These are phyloP conservation scores for Coemansia erecta DNA, from an alignment of 192 early-diverging fungal genomes.

Conservation along the genomic window DNA sequence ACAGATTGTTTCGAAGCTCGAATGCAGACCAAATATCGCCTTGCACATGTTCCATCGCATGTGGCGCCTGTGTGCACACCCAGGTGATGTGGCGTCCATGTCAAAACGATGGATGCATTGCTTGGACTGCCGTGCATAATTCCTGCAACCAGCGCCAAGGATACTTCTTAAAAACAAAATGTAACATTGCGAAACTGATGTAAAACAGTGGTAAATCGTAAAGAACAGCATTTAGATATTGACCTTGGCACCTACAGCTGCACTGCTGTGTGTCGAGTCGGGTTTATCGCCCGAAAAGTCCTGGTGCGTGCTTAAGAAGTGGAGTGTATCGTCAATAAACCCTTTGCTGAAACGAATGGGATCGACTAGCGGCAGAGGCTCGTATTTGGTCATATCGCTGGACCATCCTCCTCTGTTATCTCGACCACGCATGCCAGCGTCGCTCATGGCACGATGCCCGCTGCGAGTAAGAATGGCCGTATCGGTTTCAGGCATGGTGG, in stretches of 20 bases:
- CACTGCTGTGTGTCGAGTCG: background rate
- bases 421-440: constrained; percentile 18
- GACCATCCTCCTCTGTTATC: constrained; percentile 21
- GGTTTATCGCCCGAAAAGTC: background rate
- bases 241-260: background rate
- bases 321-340: constrained; percentile 38
- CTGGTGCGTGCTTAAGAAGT: constrained; percentile 12
- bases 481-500: constrained; percentile 5
- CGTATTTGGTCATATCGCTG: constrained; percentile 14
- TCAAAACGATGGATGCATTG: too few relatives aligned
- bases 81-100: too few relatives aligned
- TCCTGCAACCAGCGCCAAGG: too few relatives aligned
- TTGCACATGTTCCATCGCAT: too few relatives aligned
- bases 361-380: constrained; percentile 43
- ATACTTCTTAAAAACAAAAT: background rate
- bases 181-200: background rate
- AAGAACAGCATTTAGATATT: background rate
- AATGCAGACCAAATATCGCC: too few relatives aligned
- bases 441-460: constrained; percentile 18
- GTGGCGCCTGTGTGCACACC: too few relatives aligned
- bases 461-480: background rate
- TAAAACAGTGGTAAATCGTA: background rate
- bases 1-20: too few relatives aligned
- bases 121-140: too few relatives aligned
- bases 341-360: constrained; percentile 50